phyloP scores from a whole-genome alignment of 2,329 filamentous ascomycete genomes.

The Coniochaeta sp. region DNA sequence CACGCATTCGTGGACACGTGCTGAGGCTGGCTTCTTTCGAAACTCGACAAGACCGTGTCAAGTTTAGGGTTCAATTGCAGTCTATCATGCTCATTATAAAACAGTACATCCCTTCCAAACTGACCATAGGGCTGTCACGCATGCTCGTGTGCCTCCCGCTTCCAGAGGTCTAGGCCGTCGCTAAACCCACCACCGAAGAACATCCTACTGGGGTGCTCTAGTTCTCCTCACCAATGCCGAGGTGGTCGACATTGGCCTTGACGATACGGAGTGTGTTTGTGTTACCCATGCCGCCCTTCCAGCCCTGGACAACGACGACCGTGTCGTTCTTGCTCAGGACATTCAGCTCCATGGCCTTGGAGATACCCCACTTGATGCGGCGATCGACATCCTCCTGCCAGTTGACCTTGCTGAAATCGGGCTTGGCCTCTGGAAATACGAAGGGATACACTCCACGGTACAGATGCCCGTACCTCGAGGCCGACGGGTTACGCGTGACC shows the following conservation, averaged over 20 bases:
- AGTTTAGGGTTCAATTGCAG: neutral
- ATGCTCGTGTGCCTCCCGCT: neutral
- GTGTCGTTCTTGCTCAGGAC: constrained; percentile 65
- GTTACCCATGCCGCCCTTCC: constrained; percentile 87
- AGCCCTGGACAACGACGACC: constrained; percentile 80
- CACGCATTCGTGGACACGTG: neutral
- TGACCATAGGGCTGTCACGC: neutral
- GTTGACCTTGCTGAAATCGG: constrained; percentile 84
- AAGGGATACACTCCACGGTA: constrained; percentile 99
- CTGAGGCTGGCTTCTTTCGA: neutral
- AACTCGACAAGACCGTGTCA: neutral
- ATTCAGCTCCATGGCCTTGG: constrained; percentile 75
- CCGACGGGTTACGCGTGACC: constrained; percentile 81
- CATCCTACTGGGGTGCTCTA: constrained; percentile 2
- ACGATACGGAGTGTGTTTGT: constrained; percentile 72
- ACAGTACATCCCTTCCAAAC: neutral
- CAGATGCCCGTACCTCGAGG: constrained; percentile 85
- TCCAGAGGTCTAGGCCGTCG: neutral
- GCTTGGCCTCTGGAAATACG: constrained; percentile 87
- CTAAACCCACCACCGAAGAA: neutral
- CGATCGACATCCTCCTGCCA: constrained; percentile 99
- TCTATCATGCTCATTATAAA: constrained; percentile 3
- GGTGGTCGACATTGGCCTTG: constrained; percentile 51
- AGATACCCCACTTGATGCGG: constrained; percentile 95
- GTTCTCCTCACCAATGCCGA: constrained; percentile 41